Percentiles rank a stretch among this genome's conserved stretches.
Evolutionary conservation across 1,284 basidiomycete species (phyloP).

Genomic region (Fistulinella staudtii): DNA sequence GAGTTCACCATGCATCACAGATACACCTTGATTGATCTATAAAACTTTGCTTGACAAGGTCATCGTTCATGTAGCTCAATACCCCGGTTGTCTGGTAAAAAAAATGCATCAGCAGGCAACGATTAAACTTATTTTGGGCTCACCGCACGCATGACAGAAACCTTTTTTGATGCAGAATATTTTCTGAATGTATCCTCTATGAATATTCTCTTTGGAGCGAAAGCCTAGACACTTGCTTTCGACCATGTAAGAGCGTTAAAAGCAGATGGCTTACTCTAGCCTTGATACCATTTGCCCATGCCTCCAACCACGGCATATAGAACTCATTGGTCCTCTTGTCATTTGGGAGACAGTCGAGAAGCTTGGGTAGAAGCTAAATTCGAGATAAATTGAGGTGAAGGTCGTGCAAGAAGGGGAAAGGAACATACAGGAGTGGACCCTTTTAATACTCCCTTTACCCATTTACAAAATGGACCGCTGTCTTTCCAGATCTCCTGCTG

Average conservation of each 20-base stretch:
- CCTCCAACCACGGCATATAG: conserved; percentile 3
- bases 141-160: background rate
- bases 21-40: background rate
- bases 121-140: background rate
- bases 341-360: background rate
- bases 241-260: background rate
- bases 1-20: background rate
- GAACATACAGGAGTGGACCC: no score
- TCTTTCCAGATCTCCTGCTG: no score
- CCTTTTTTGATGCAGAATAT: background rate
- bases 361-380: background rate
- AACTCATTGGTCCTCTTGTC: background rate
- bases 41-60: background rate
- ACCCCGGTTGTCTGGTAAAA: background rate
- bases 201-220: background rate
- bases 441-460: background rate
- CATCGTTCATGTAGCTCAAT: background rate
- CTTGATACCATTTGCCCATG: background rate
- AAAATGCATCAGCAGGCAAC: background rate
- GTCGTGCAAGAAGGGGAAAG: background rate
- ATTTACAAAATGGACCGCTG: no score
- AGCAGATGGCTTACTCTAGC: background rate
- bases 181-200: background rate
- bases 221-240: background rate
- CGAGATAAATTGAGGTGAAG: background rate